Evolutionary conservation across 1,284 basidiomycete genomes (phyloP).

Genomic region (Malassezia globosa): DNA sequence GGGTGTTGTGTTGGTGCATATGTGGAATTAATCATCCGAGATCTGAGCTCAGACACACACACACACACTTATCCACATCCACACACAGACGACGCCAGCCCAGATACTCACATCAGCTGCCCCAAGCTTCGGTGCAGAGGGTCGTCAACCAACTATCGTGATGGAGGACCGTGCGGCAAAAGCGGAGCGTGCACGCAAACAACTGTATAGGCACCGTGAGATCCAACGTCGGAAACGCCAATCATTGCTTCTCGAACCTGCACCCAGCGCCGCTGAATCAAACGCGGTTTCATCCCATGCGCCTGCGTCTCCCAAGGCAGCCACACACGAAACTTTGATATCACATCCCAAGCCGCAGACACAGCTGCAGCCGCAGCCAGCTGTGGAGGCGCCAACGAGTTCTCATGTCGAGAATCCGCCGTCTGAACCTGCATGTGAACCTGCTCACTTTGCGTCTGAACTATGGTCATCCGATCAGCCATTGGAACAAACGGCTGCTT

Average conservation of each 20-base stretch:
- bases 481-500: not conserved
- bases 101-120: not conserved
- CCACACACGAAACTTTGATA: too few species aligned
- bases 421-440: not conserved
- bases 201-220: slow-evolving; percentile 15
- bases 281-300: not conserved
- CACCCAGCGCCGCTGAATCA: not conserved
- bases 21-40: too few species aligned
- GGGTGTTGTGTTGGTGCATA: too few species aligned
- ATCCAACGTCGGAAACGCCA: slow-evolving; percentile 10
- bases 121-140: not conserved
- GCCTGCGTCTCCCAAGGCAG: not conserved
- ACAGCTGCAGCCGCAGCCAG: not conserved
- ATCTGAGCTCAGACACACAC: too few species aligned
- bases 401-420: not conserved
- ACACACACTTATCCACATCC: too few species aligned
- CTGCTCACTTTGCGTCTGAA: not conserved
- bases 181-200: slow-evolving; percentile 17
- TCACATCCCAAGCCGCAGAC: not conserved
- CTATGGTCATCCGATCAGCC: slow-evolving; percentile 1
- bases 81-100: not conserved
- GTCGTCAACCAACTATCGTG: not conserved
- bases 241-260: not conserved
- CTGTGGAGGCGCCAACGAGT: not conserved
- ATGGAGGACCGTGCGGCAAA: slow-evolving; percentile 18